Conservation (phyloP, 179 eudicot genomes). For the Gypsophila paniculata region DNA sequence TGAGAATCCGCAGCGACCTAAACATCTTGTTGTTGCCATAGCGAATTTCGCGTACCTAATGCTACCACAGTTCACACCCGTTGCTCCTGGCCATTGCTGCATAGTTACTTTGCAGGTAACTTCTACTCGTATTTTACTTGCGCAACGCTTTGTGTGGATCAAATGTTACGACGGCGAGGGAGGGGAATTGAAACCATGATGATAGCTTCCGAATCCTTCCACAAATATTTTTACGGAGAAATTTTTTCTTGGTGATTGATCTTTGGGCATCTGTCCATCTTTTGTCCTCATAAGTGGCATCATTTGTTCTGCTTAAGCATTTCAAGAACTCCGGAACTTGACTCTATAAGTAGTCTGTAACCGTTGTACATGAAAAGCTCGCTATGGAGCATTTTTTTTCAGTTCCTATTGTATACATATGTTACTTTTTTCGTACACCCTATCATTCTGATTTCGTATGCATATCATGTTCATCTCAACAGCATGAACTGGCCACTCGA, state of each 20-base stretch:
- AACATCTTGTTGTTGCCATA: conserved; percentile 79
- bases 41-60: conserved; percentile 81
- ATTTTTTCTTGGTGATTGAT: too few relatives aligned
- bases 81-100: conserved; percentile 91
- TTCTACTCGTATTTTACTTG: background rate
- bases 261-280: background rate
- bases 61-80: conserved; percentile 71
- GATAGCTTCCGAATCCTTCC: background rate
- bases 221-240: background rate
- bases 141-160: background rate
- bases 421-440: background rate
- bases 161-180: background rate
- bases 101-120: conserved; percentile 78
- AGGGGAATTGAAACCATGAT: background rate
- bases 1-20: conserved; percentile 82
- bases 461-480: conserved; percentile 22
- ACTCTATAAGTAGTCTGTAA: background rate
- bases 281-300: background rate
- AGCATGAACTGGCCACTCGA: conserved; percentile 88
- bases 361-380: background rate
- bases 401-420: background rate
- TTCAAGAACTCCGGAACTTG: background rate
- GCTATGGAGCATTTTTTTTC: background rate
- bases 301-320: conserved; percentile 2
- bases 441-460: background rate